Conservation (phyloP, 1,284 basidiomycete genomes). For the Veloporphyrellus conicus region DNA sequence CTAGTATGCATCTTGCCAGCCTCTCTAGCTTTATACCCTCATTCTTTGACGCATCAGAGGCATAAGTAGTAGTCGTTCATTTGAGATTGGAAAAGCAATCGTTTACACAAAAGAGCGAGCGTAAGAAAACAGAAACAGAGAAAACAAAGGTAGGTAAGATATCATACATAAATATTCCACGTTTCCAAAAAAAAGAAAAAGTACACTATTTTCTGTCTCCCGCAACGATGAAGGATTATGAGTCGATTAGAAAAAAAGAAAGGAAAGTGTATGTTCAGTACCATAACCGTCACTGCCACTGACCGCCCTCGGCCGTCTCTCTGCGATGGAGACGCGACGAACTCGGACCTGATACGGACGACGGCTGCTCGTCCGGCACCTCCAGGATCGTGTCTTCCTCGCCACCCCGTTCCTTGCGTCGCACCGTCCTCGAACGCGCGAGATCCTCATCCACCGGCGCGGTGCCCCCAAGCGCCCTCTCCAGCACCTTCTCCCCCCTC, state of each 20-base stretch:
- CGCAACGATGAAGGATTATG: neutral
- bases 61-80: conserved; percentile 12
- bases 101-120: conserved; percentile 1
- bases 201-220: conserved; percentile 6
- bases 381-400: conserved; percentile 40
- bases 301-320: conserved; percentile 42
- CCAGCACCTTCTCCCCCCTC: conserved; percentile 82
- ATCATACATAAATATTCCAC: conserved; percentile 33
- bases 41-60: neutral
- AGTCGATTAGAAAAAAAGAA: conserved; percentile 16
- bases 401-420: conserved; percentile 49
- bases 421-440: conserved; percentile 35
- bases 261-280: conserved; percentile 4
- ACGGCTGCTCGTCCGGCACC: conserved; percentile 20
- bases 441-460: conserved; percentile 36
- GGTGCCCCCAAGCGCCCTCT: conserved; percentile 57
- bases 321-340: conserved; percentile 39
- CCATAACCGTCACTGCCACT: conserved; percentile 21
- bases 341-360: conserved; percentile 1
- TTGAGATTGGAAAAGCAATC: conserved; percentile 6
- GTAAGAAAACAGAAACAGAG: neutral
- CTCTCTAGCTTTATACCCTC: neutral
- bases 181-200: neutral
- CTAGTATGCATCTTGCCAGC: conserved; percentile 9
- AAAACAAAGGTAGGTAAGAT: conserved; percentile 21